Percentiles rank a stretch among this genome's conserved stretches.
Conservation (phyloP, 805 yeast species). For the Saturnispora serradocipensis region DNA sequence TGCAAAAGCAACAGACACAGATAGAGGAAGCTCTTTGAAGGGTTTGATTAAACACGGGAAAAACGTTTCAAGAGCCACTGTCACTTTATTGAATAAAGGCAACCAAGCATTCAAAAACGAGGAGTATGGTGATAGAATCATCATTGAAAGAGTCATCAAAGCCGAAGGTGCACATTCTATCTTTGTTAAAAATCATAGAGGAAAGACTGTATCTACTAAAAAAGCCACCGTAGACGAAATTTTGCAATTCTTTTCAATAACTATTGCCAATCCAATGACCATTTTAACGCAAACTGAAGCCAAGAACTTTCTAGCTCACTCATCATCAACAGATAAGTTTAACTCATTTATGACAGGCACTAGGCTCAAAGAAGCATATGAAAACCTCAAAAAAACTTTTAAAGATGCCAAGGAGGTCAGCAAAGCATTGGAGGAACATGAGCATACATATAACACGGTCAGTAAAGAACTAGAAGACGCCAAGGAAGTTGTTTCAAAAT, state of each 20-base stretch:
- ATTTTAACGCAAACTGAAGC: conserved; percentile 93
- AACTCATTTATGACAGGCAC: conserved; percentile 75
- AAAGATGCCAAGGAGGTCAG: conserved; percentile 32
- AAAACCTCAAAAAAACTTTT: conserved; percentile 38
- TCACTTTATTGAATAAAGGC: conserved; percentile 58
- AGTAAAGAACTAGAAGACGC: conserved; percentile 36
- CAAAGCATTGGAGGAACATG: conserved; percentile 31
- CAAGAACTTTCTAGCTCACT: conserved; percentile 72
- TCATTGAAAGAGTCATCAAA: conserved; percentile 57
- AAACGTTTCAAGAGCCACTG: conserved; percentile 53
- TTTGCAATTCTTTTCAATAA: conserved; percentile 60
- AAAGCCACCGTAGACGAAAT: conserved; percentile 60
- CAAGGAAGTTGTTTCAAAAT: conserved; percentile 30
- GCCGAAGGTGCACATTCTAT: conserved; percentile 46
- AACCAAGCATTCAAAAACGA: conserved; percentile 56
- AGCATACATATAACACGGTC: conserved; percentile 22
- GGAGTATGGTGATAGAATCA: conserved; percentile 58
- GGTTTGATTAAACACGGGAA: conserved; percentile 72
- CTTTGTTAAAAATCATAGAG: conserved; percentile 41
- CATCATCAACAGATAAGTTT: conserved; percentile 65
- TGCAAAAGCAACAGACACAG: conserved; percentile 79
- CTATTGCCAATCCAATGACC: conserved; percentile 85
- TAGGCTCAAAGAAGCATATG: conserved; percentile 54
- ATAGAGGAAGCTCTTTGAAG: conserved; percentile 66
- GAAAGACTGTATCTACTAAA: conserved; percentile 48